phyloP scores from a whole-genome alignment of 768 basidiomycete species.

The Suillus plorans region DNA sequence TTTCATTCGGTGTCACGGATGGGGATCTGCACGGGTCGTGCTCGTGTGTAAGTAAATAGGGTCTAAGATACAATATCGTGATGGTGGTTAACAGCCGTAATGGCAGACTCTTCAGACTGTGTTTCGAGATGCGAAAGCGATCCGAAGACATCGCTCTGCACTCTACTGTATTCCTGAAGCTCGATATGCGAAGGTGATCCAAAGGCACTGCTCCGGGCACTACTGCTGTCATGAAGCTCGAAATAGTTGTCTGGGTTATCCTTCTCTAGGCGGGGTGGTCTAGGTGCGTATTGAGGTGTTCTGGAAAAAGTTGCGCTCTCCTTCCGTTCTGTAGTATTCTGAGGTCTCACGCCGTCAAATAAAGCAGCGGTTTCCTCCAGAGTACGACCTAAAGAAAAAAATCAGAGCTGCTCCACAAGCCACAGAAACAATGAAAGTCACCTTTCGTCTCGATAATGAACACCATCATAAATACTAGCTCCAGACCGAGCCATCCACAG shows the following conservation, averaged over 20 bases:
- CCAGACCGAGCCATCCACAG: constrained; percentile 63
- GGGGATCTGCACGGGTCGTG: too few species aligned
- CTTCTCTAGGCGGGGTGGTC: constrained; percentile 3
- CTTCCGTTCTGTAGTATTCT: constrained; percentile 45
- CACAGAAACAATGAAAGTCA: constrained; percentile 19
- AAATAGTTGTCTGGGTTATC: constrained; percentile 6
- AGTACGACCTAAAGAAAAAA: constrained; percentile 45
- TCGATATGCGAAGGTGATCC: constrained; percentile 2
- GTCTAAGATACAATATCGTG: constrained; percentile 13
- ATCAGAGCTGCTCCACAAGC: constrained; percentile 13
- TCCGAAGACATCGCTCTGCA: background rate
- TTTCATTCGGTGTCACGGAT: too few species aligned
- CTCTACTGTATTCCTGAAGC: constrained; percentile 1
- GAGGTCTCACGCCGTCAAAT: constrained; percentile 53
- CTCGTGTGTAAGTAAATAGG: constrained; percentile 1
- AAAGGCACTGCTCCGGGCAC: background rate
- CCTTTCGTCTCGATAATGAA: constrained; percentile 67
- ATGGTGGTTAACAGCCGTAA: background rate
- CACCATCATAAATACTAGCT: constrained; percentile 53
- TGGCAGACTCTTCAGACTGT: constrained; percentile 10
- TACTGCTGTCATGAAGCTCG: constrained; percentile 5
- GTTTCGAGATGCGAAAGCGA: constrained; percentile 3
- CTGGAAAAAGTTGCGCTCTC: constrained; percentile 36
- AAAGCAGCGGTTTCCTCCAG: constrained; percentile 73
- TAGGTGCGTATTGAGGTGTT: background rate